These are phyloP conservation scores for Polysphondylium violaceum DNA, from an alignment of 78 protist genomes.

Conservation along the genomic window DNA sequence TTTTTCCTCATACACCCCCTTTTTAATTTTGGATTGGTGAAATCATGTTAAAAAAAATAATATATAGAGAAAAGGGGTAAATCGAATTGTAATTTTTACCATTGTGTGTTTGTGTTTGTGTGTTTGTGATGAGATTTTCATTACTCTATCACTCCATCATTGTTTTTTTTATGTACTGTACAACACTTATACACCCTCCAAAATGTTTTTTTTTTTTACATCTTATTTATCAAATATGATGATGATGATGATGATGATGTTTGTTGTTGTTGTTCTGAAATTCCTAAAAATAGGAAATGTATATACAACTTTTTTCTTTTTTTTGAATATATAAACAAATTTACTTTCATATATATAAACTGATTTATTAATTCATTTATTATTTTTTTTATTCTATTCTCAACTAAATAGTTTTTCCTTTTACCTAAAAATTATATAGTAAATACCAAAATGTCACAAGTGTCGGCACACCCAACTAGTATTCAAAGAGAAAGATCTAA, in stretches of 20 bases:
- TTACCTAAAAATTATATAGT: background rate
- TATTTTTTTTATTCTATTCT: background rate
- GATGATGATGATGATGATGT: background rate
- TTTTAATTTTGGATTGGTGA: too few species aligned
- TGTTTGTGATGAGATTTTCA: too few species aligned
- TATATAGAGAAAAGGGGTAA: too few species aligned
- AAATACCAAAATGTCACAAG: background rate
- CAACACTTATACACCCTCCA: background rate
- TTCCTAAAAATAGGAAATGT: background rate
- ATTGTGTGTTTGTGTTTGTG: too few species aligned
- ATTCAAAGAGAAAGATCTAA: conserved; percentile 27
- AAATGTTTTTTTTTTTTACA: background rate
- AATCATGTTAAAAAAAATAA: too few species aligned
- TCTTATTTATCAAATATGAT: conserved; percentile 1
- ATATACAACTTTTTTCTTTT: conserved; percentile 2
- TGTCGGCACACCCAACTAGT: background rate
- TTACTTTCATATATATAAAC: too few species aligned
- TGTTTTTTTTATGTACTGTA: too few species aligned
- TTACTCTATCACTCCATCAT: too few species aligned
- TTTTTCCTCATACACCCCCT: too few species aligned
- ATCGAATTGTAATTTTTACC: too few species aligned
- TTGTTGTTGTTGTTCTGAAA: background rate
- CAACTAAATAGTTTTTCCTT: too few species aligned
- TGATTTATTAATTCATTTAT: background rate
- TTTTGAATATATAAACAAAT: background rate